A percentile compares a stretch with the other conserved stretches of the same genome.
phyloP scores from a whole-genome alignment of 306 rosid genomes.

The Geum urbanum region DNA sequence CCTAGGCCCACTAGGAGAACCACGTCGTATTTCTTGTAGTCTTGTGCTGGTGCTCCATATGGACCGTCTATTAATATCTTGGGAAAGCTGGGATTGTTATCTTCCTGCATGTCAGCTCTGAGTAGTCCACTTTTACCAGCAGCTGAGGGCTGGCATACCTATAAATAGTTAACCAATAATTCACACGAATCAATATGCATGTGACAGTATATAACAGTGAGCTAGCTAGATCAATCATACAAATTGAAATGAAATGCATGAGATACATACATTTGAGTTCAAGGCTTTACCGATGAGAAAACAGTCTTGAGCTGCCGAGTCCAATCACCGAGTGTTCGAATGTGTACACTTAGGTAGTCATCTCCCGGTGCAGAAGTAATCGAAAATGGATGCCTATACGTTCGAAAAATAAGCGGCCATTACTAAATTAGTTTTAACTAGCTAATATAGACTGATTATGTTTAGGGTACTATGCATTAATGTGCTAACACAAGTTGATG shows the following conservation, averaged over 20 bases:
- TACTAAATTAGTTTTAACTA: no score
- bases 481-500: no score
- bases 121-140: slow-evolving; percentile 57
- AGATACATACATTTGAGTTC: neutral
- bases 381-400: slow-evolving; percentile 57
- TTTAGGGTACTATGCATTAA: no score
- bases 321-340: slow-evolving; percentile 58
- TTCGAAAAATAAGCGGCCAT: no score
- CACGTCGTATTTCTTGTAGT: slow-evolving; percentile 57
- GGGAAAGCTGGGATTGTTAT: slow-evolving; percentile 41
- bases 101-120: slow-evolving; percentile 44
- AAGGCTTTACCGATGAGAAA: slow-evolving; percentile 28
- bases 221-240: neutral
- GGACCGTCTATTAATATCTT: slow-evolving; percentile 56
- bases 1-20: slow-evolving; percentile 57
- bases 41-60: slow-evolving; percentile 63
- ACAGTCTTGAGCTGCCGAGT: slow-evolving; percentile 50
- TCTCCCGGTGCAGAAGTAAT: slow-evolving; percentile 58
- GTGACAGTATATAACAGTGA: neutral
- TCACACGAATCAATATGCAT: no score
- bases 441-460: no score
- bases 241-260: neutral
- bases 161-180: neutral
- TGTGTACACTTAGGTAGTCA: slow-evolving; percentile 53
- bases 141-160: slow-evolving; percentile 47